These are phyloP conservation scores for Trifolium pratense DNA, from an alignment of 306 rosid species.

Conservation along the genomic window DNA sequence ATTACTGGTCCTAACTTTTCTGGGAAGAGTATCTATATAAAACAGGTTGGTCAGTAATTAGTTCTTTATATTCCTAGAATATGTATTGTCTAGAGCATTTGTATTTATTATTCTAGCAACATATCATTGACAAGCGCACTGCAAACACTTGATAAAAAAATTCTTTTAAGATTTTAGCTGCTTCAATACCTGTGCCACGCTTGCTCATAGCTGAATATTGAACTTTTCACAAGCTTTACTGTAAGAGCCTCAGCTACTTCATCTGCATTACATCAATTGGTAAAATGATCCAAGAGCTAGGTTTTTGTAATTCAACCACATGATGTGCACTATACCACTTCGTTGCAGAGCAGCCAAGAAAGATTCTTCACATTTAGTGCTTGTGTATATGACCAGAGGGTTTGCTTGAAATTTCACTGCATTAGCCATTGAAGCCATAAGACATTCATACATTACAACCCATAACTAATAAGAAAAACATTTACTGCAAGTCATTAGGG, in stretches of 20 bases:
- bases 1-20: no score
- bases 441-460: slow-evolving; percentile 34
- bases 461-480: slow-evolving; percentile 20
- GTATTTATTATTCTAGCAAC: no score
- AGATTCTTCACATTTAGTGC: slow-evolving; percentile 87
- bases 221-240: slow-evolving; percentile 89
- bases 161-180: slow-evolving; percentile 31
- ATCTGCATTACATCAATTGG: slow-evolving; percentile 63
- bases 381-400: slow-evolving; percentile 84
- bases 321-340: slow-evolving; percentile 63
- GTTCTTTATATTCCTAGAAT: no score
- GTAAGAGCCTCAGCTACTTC: slow-evolving; percentile 65
- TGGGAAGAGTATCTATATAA: no score
- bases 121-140: slow-evolving; percentile 3
- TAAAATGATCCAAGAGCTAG: slow-evolving; percentile 45
- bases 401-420: slow-evolving; percentile 93
- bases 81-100: no score
- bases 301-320: slow-evolving; percentile 31
- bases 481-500: slow-evolving; percentile 5
- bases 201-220: slow-evolving; percentile 95
- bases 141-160: slow-evolving; percentile 22
- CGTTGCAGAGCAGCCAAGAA: slow-evolving; percentile 89
- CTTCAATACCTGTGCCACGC: slow-evolving; percentile 93
- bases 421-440: slow-evolving; percentile 41
- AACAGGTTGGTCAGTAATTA: no score